Conservation (phyloP, 768 basidiomycete species). For the Kwoniella newhampshirensis region DNA sequence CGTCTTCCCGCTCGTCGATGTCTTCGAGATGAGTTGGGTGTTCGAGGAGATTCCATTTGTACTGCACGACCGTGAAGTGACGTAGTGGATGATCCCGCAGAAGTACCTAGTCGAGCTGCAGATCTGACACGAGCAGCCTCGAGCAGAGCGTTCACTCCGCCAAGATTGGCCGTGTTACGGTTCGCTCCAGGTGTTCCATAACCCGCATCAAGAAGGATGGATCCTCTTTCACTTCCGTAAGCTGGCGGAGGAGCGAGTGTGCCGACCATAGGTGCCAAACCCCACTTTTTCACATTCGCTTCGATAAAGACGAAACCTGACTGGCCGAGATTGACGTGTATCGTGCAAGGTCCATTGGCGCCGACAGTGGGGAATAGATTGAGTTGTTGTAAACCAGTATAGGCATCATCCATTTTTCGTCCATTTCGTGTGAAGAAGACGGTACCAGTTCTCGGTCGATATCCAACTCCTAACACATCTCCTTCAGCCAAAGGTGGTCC, state of each 20-base stretch:
- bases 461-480: conserved; percentile 92
- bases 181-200: conserved; percentile 56
- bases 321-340: conserved; percentile 97
- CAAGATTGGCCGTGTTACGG: conserved; percentile 11
- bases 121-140: conserved; percentile 39
- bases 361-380: conserved; percentile 98
- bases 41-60: conserved; percentile 15
- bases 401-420: conserved; percentile 93
- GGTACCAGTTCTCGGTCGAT: conserved; percentile 90
- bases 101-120: conserved; percentile 7
- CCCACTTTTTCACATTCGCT: conserved; percentile 99
- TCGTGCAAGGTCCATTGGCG: conserved; percentile 90
- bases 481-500: conserved; percentile 86
- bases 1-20: conserved; percentile 31
- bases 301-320: conserved; percentile 99
- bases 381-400: conserved; percentile 79
- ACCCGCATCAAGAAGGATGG: conserved; percentile 90
- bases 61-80: background rate
- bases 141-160: conserved; percentile 33
- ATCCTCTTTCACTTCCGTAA: conserved; percentile 94
- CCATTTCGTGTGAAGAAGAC: conserved; percentile 99
- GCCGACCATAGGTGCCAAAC: conserved; percentile 92
- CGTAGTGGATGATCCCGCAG: conserved; percentile 21
- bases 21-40: conserved; percentile 29
- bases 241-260: conserved; percentile 97